Conservation (phyloP, 2,329 filamentous ascomycete species). For the Ophiocordyceps australis region DNA sequence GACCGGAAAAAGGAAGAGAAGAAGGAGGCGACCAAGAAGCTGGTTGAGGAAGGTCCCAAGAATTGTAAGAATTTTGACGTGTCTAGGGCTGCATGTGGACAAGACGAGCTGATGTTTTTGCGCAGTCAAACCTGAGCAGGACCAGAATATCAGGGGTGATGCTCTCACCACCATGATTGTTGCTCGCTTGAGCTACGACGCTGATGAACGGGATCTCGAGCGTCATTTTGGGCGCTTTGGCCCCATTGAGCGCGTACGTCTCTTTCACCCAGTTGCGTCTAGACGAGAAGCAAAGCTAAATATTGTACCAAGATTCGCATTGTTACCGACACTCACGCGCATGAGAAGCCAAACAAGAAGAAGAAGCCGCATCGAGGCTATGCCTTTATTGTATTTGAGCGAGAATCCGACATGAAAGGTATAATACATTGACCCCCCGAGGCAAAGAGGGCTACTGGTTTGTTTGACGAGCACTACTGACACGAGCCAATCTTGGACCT, state of each 20-base stretch:
- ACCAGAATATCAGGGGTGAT: conserved; percentile 80
- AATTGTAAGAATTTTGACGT: too few species aligned
- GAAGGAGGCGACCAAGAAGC: conserved; percentile 44
- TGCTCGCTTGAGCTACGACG: conserved; percentile 74
- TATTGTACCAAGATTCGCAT: conserved; percentile 79
- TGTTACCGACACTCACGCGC: conserved; percentile 55
- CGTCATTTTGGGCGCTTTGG: conserved; percentile 88
- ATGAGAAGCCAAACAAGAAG: conserved; percentile 55
- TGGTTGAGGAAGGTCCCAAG: conserved; percentile 44
- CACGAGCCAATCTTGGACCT: too few species aligned
- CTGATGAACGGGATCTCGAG: conserved; percentile 77
- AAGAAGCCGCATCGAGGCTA: conserved; percentile 77
- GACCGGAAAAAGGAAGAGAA: conserved; percentile 74
- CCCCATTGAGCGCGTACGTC: conserved; percentile 70
- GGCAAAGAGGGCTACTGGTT: too few species aligned
- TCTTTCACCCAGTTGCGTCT: too few species aligned
- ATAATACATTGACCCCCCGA: too few species aligned
- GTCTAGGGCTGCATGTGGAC: too few species aligned
- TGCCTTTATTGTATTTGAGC: conserved; percentile 91
- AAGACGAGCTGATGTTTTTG: too few species aligned
- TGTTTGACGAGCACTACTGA: too few species aligned
- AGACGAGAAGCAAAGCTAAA: too few species aligned
- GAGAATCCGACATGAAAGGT: conserved; percentile 99
- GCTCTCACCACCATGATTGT: conserved; percentile 93
- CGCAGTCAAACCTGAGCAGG: conserved; percentile 63